phyloP scores from a whole-genome alignment of 2,329 filamentous ascomycete species.

The Teratosphaeria gauchensis region DNA sequence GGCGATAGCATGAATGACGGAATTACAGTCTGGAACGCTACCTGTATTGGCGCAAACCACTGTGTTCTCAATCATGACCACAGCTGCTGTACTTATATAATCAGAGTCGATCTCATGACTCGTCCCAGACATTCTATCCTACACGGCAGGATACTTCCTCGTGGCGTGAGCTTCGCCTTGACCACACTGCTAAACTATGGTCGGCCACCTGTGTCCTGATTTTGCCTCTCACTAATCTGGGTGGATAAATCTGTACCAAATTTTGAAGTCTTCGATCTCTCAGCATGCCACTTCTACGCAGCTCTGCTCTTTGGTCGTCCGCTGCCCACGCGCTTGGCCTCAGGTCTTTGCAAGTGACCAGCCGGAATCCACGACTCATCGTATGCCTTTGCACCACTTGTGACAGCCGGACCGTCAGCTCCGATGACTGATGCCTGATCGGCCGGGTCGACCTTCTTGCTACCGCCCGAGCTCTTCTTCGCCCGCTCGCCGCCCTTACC shows the following conservation, averaged over 20 bases:
- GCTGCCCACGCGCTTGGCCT: constrained; percentile 53
- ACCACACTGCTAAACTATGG: too few relatives aligned
- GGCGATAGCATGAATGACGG: too few relatives aligned
- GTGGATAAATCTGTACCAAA: background rate
- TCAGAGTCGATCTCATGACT: background rate
- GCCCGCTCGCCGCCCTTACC: constrained; percentile 57
- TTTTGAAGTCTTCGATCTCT: background rate
- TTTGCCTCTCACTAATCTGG: background rate
- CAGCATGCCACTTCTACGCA: background rate
- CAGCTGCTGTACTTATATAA: too few relatives aligned
- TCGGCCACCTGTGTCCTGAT: background rate
- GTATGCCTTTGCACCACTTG: constrained; percentile 63
- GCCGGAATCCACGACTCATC: constrained; percentile 92
- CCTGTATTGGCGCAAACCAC: too few relatives aligned
- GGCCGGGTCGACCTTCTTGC: constrained; percentile 56
- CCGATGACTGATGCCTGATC: constrained; percentile 55
- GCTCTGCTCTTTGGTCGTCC: constrained; percentile 32
- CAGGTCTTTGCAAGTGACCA: constrained; percentile 78
- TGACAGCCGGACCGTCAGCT: constrained; percentile 59
- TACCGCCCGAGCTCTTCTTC: constrained; percentile 50
- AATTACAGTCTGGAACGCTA: too few relatives aligned
- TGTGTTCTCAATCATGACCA: too few relatives aligned
- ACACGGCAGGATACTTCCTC: background rate
- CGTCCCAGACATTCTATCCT: background rate
- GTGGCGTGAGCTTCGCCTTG: too few relatives aligned